A percentile compares a stretch with the other conserved stretches of the same genome.
These are phyloP conservation scores for Trichosanthes truncata DNA, from an alignment of 306 rosid species.

Conservation along the genomic window DNA sequence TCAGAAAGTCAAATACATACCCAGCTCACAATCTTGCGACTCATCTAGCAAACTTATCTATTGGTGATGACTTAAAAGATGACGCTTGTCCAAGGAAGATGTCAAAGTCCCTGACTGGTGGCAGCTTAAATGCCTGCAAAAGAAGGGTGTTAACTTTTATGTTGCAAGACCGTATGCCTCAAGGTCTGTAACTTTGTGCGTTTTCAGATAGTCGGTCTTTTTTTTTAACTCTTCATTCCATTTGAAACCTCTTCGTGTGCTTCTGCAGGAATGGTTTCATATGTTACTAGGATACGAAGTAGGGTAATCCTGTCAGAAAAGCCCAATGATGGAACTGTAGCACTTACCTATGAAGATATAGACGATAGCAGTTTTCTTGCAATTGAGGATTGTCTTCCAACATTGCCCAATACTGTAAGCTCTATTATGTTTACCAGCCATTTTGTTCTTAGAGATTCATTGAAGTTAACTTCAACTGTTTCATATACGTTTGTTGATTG, in stretches of 20 bases:
- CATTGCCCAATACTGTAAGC: slow-evolving; percentile 89
- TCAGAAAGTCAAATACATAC: slow-evolving; percentile 38
- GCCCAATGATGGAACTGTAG: slow-evolving; percentile 88
- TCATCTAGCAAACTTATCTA: slow-evolving; percentile 32
- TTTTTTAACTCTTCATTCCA: background rate
- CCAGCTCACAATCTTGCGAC: slow-evolving; percentile 24
- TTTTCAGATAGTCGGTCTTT: background rate
- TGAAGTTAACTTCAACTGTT: background rate
- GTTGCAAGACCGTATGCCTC: slow-evolving; percentile 52
- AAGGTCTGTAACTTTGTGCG: slow-evolving; percentile 41
- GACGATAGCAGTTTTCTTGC: slow-evolving; percentile 40
- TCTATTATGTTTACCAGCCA: background rate
- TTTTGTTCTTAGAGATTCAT: background rate
- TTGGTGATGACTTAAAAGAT: slow-evolving; percentile 56
- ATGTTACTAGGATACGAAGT: slow-evolving; percentile 34
- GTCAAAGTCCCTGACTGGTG: slow-evolving; percentile 78
- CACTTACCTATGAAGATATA: slow-evolving; percentile 61
- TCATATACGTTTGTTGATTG: background rate
- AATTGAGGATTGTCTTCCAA: slow-evolving; percentile 68
- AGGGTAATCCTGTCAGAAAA: slow-evolving; percentile 82
- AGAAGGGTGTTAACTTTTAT: slow-evolving; percentile 38
- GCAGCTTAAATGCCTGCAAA: slow-evolving; percentile 73
- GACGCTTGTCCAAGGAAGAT: slow-evolving; percentile 34
- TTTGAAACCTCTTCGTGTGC: slow-evolving; percentile 17
- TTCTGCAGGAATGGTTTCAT: slow-evolving; percentile 45